Evolutionary conservation across 192 early-diverging fungal genomes (phyloP), one percentile per base, ranked within the genome.

Genomic region (Coemansia sp.): DNA sequence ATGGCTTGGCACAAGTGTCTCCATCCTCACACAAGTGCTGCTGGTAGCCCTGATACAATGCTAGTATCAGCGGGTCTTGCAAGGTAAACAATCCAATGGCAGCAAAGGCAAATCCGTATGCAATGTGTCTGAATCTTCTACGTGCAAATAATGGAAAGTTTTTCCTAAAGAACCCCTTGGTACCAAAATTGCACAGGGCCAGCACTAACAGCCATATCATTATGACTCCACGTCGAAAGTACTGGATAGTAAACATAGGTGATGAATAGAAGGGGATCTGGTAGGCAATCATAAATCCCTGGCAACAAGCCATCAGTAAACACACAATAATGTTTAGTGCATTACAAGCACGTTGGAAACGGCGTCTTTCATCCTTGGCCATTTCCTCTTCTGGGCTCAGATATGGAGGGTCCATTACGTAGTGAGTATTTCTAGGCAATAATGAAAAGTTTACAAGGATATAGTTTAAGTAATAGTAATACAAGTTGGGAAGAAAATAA

Each of bases 1-100:
- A 11, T 7, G 4, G 21, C 2, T 7, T 52, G 3, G 23, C 9
- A 13, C 50, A 52, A 13, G 6, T 11, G 0, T 10, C 23, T 3
- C 23, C 23, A 0, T 28, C 10, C 3, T 9, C 23, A 13, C 50
- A 52, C 8, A 52, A 9, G 6, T 26, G 7, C 50, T 52, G 21
- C 21, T 26, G 50, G 50, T 58, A 58, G 13, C 17, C 17, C 32
- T 58, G 32, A 37, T 58, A 58, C 33, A 58, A 58, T 14, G 55
- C 55, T 33, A 58, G 16, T 5, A 6, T 58, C 33, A 58, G 32
- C 0, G 55, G 55, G 7, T 58, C 30, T 4, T 58, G 14, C 4
- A 58, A 2, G 6, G 55, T 58, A 17, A 58, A n/a, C 2, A 58
- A 3, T 5, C 55, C 55, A 37, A 58, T 58, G 6, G 32, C 26